Evolutionary conservation across 768 basidiomycete genomes (phyloP).

Genomic region (Cystobasidiopsis lactophilus): DNA sequence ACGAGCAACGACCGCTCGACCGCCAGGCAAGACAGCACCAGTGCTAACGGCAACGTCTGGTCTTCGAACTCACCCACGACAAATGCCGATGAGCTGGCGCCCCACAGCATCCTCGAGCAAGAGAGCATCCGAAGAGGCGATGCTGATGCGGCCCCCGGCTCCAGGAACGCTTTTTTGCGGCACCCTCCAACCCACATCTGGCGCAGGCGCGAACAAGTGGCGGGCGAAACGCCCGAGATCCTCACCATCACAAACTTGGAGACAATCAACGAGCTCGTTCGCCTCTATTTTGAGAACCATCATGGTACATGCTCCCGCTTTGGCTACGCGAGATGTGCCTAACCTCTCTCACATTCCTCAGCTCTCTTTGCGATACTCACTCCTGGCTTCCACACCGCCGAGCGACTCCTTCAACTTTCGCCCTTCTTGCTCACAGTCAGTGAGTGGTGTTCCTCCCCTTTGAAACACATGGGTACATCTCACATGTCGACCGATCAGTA

Average conservation of each 20-base stretch:
- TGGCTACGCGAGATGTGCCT: too few species aligned
- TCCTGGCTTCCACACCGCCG: not conserved
- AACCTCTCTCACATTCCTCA: too few species aligned
- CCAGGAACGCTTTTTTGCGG: not conserved
- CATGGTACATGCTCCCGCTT: not conserved
- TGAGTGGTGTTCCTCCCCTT: too few species aligned
- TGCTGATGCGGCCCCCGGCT: too few species aligned
- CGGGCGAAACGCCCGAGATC: not conserved
- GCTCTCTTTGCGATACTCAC: not conserved
- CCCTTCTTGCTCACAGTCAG: not conserved
- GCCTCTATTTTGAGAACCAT: not conserved
- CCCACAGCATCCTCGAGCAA: not conserved
- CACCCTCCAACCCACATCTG: not conserved
- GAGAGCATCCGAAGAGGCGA: not conserved
- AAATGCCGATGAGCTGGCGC: not conserved
- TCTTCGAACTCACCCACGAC: not conserved
- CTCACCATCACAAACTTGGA: not conserved
- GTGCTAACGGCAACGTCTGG: too few species aligned
- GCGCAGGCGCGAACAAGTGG: not conserved
- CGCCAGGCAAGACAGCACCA: too few species aligned
- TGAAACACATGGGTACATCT: too few species aligned
- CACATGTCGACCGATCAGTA: not conserved
- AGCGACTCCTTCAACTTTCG: not conserved
- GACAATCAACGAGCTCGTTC: not conserved
- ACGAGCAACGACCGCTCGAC: too few species aligned